Evolutionary conservation across 176 grass and related monocot species (phyloP), one percentile per base, ranked within the genome.

Genomic region (Puya raimondii): DNA sequence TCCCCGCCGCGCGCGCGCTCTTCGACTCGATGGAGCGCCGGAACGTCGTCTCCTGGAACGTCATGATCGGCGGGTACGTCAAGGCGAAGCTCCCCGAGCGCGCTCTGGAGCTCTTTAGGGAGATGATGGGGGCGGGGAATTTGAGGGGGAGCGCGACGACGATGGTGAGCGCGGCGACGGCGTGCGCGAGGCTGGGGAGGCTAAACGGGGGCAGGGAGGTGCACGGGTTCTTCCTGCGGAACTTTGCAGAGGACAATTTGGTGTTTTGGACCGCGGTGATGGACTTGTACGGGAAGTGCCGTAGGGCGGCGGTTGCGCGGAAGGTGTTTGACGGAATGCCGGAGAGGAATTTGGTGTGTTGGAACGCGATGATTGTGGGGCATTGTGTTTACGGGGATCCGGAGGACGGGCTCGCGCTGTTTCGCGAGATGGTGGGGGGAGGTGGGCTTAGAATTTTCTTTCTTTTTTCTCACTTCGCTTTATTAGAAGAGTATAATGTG

Each of bases 311-410:
- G 4, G 9, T 42, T 25, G 85, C 89, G 1, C 84, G 52, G 70
- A 85, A 70, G 63, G 49, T 91, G 53, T 91, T 91, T 71, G 88
- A 83, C 65, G 66, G 25, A 47, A 76, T 86, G 16, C 18, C 49
- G 0, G 0, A 53, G 17, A 74, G 71, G 67, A 91, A 91, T 57
- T 8, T 79, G 47, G 56, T 91, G 15, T 83, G 70, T 71, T 91
- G 88, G 83, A 90, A 90, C 10, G 80, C 83, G 16, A 91, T 87
- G 85, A 85, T 87, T 50, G 49, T 82, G 5, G 79, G 85, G 21
- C 88, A 91, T 56, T 88, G 82, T 3, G 58, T 91, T 11, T 82
- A 88, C 11, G 88, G 85, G 4, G 57, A 85, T 12, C 78, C 89
- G 22, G 5, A 25, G 10, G 76, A 92, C 18, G 89, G 89, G 47